Evolutionary conservation across 176 grass and related monocot genomes (phyloP), one percentile per base, ranked within the genome.

Genomic region (Rhynchospora breviuscula): DNA sequence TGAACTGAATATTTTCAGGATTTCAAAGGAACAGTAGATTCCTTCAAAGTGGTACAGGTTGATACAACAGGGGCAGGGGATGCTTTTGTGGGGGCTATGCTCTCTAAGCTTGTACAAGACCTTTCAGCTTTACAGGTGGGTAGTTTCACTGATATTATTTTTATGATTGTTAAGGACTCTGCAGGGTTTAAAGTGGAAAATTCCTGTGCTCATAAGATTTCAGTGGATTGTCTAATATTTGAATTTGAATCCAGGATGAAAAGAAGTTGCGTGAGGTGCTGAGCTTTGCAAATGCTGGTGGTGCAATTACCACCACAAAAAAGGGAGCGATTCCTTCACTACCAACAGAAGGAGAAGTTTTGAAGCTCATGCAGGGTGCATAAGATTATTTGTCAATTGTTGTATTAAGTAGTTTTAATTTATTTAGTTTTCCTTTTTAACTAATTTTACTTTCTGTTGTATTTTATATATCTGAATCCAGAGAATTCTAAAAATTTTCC

Each of bases 1-100:
- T 86, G 11, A 86, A 67, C 23, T 53, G 29, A 64, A 64, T 82
- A 58, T 81, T 79, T 85, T 25, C 72, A 97, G 94, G 92, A 92
- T 92, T 97, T 97, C 85, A 90, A 14, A 49, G 94, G 94, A 60
- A 13, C 26, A 35, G 90, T 94, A 0, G 73, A 85, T 33, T 94
- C 94, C 3, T 91, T 87, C 81, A 77, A 88, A 81, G 88, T 97
- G 83, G 62, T 88, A 59, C 94, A 97, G 71, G 92, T 97, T 23
- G 94, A 97, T 67, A 92, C 94, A 46, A 97, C 95, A 10, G 95
- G 95, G 1, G 95, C 95, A 13, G 95, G 95, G 67, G 95, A 97
- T 81, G 95, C 95, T 6, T 97, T 97, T 10, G 79, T 93, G 46
- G 95, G 95, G 73, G 85, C 92, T 79, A 64, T 97, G 87, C 84